These are phyloP conservation scores for Fusarium sterilihyphosum DNA, from an alignment of 2,329 filamentous ascomycete species.

Conservation along the genomic window DNA sequence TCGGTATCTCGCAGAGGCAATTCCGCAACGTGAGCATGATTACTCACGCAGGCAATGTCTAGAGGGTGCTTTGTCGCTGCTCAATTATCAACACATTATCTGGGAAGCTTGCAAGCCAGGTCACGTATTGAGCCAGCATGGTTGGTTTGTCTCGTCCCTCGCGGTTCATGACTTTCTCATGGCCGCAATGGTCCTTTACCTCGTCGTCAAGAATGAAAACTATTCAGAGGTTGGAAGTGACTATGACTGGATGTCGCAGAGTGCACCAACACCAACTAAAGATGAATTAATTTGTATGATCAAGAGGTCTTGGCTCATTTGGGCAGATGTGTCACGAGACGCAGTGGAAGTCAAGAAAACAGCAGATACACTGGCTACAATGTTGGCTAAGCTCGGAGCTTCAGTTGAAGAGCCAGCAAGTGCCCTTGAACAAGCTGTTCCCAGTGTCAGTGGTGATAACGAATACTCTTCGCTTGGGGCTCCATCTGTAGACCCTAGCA, in stretches of 20 bases:
- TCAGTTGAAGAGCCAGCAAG: slow-evolving; percentile 37
- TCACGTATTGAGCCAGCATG: slow-evolving; percentile 60
- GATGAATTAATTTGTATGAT: slow-evolving; percentile 54
- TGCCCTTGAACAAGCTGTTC: neutral
- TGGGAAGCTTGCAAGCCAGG: slow-evolving; percentile 63
- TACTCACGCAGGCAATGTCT: slow-evolving; percentile 64
- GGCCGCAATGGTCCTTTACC: slow-evolving; percentile 68
- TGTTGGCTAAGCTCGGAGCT: slow-evolving; percentile 55
- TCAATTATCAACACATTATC: slow-evolving; percentile 59
- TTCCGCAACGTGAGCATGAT: slow-evolving; percentile 56
- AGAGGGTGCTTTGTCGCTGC: slow-evolving; percentile 58
- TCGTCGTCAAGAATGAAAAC: slow-evolving; percentile 57
- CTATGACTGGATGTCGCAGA: slow-evolving; percentile 49
- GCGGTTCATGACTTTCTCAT: slow-evolving; percentile 70
- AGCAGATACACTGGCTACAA: slow-evolving; percentile 55
- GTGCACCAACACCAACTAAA: slow-evolving; percentile 48
- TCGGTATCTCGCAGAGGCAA: slow-evolving; percentile 59
- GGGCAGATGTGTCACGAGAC: slow-evolving; percentile 52
- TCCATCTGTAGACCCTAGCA: slow-evolving; percentile 35
- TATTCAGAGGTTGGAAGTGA: slow-evolving; percentile 51
- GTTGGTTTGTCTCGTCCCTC: slow-evolving; percentile 67
- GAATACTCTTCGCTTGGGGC: slow-evolving; percentile 30
- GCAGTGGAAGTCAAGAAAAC: slow-evolving; percentile 57
- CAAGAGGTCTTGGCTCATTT: slow-evolving; percentile 55
- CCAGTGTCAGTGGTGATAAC: slow-evolving; percentile 6